Evolutionary conservation across 176 grass and related monocot genomes (phyloP).

Genomic region (Neostapfia colusana): DNA sequence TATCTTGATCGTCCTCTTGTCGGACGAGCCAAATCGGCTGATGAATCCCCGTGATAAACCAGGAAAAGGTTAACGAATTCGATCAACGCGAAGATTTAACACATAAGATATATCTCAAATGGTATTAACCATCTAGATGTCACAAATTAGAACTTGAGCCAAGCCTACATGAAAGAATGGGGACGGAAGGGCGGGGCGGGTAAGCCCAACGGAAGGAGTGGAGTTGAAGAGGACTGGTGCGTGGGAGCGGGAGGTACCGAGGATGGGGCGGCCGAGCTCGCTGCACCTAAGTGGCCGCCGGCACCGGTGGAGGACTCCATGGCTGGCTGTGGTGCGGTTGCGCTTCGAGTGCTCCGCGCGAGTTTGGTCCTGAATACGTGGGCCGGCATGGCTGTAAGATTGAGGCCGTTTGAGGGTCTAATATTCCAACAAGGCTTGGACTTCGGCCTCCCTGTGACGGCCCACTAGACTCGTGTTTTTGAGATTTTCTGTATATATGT

Average conservation of each 20-base stretch:
- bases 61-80: conserved; percentile 43
- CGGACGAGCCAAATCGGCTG: conserved; percentile 56
- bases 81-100: background rate
- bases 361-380: no score
- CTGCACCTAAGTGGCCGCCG: background rate
- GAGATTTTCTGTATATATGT: no score
- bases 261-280: background rate
- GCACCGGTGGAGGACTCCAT: background rate
- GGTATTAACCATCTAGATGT: background rate
- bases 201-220: background rate
- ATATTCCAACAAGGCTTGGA: background rate
- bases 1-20: conserved; percentile 68
- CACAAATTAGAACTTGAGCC: background rate
- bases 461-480: no score
- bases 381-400: background rate
- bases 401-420: background rate
- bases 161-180: background rate
- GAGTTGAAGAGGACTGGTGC: background rate
- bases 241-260: background rate
- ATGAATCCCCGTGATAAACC: conserved; percentile 48
- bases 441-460: background rate
- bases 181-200: background rate
- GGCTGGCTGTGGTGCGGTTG: background rate
- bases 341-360: background rate
- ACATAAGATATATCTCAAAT: background rate